phyloP scores from a whole-genome alignment of 2,329 filamentous ascomycete species.

The Penicillium sp. region DNA sequence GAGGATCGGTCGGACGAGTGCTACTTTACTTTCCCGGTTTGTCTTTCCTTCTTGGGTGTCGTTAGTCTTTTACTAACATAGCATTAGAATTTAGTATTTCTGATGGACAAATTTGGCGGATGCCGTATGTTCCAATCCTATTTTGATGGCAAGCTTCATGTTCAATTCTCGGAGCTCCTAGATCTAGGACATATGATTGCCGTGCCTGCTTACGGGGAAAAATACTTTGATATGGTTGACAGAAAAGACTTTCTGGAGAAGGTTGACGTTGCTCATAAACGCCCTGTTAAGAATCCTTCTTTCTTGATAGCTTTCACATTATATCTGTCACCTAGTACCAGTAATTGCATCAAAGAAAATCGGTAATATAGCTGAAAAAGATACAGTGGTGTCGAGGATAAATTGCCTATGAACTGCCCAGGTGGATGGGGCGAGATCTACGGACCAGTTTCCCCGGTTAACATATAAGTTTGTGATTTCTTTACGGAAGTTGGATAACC shows the following conservation, averaged over 20 bases:
- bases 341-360: neutral
- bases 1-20: constrained; percentile 1
- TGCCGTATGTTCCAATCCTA: constrained; percentile 4
- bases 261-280: neutral
- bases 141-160: constrained; percentile 8
- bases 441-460: neutral
- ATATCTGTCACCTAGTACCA: neutral
- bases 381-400: constrained; percentile 1
- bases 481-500: neutral
- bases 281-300: too few species aligned
- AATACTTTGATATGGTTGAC: constrained; percentile 5
- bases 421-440: neutral
- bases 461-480: constrained; percentile 3
- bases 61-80: constrained; percentile 1
- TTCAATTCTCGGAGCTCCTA: constrained; percentile 7
- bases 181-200: constrained; percentile 6
- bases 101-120: constrained; percentile 1
- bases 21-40: constrained; percentile 5
- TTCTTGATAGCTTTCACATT: too few species aligned
- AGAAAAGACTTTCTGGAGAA: constrained; percentile 7
- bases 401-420: neutral
- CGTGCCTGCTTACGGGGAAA: constrained; percentile 1
- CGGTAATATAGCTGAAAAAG: neutral
- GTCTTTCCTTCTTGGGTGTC: constrained; percentile 2
- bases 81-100: constrained; percentile 4